Percentiles rank a stretch among this genome's conserved stretches.
Conservation (phyloP, 352 stramenopile species). For the Globisporangium cederbergense region DNA sequence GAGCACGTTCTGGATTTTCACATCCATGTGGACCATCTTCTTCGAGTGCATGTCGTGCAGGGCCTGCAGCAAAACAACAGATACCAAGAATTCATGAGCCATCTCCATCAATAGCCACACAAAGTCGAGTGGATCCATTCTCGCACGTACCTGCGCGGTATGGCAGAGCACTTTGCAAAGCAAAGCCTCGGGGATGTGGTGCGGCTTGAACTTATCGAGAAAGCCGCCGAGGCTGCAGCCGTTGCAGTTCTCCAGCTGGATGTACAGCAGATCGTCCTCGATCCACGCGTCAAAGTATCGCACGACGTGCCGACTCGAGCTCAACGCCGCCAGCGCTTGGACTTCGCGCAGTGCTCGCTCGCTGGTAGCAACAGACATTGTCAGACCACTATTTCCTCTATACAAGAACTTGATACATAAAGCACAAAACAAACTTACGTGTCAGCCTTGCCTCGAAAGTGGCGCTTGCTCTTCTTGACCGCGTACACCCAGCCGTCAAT, state of each 20-base stretch:
- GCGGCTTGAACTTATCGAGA: constrained; percentile 58
- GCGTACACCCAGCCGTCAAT: constrained; percentile 86
- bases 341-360: constrained; percentile 80
- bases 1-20: constrained; percentile 85
- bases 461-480: constrained; percentile 86
- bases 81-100: too few relatives aligned
- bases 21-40: constrained; percentile 87
- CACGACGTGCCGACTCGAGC: constrained; percentile 71
- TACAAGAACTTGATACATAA: neutral
- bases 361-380: constrained; percentile 20
- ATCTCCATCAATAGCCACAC: neutral
- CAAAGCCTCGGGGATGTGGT: constrained; percentile 64
- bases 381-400: neutral
- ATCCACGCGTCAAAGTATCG: constrained; percentile 89
- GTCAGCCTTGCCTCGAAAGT: constrained; percentile 77
- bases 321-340: constrained; percentile 76
- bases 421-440: constrained; percentile 45
- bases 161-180: constrained; percentile 78
- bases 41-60: constrained; percentile 80
- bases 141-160: constrained; percentile 51
- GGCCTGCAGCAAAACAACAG: constrained; percentile 25
- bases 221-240: constrained; percentile 64
- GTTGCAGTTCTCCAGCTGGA: constrained; percentile 75
- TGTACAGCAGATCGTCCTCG: constrained; percentile 86
- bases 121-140: neutral